phyloP scores from a whole-genome alignment of 2,329 filamentous ascomycete species.

The Juglanconis juglandina region DNA sequence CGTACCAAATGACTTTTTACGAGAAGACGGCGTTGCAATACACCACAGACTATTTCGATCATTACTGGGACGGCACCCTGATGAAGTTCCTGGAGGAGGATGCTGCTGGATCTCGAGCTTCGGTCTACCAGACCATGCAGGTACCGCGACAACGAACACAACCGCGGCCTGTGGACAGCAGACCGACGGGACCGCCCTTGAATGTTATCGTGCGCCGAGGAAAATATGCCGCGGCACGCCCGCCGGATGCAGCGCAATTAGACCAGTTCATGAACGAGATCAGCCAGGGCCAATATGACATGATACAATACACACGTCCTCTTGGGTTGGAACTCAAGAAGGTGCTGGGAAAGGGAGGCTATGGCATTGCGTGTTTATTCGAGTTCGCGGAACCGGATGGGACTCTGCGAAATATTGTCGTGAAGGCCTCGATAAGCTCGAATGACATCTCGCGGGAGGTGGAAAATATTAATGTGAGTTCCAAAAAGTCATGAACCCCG shows the following conservation, averaged over 20 bases:
- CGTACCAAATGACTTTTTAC: not conserved
- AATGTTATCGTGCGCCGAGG: not conserved
- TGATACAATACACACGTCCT: constrained; percentile 3
- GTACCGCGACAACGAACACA: not conserved
- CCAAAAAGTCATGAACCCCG: not conserved
- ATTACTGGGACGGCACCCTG: not conserved
- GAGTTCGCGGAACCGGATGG: not conserved
- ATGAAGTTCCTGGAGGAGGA: not conserved
- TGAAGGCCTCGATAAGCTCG: too few species aligned
- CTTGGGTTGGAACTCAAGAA: constrained; percentile 2
- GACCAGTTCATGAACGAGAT: not conserved
- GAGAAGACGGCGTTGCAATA: not conserved
- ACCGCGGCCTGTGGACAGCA: not conserved
- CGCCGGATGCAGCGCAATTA: not conserved
- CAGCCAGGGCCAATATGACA: not conserved
- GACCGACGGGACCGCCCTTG: not conserved
- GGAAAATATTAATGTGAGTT: not conserved
- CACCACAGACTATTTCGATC: not conserved
- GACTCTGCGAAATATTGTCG: too few species aligned
- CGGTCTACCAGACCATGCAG: not conserved
- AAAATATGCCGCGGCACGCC: not conserved
- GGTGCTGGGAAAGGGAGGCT: constrained; percentile 1
- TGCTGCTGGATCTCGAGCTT: not conserved
- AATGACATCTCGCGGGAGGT: too few species aligned
- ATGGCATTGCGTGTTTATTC: constrained; percentile 7